Percentiles rank a stretch among this genome's conserved stretches.
phyloP scores from a whole-genome alignment of 2,329 filamentous ascomycete species.

The Calonectria hongkongensis region DNA sequence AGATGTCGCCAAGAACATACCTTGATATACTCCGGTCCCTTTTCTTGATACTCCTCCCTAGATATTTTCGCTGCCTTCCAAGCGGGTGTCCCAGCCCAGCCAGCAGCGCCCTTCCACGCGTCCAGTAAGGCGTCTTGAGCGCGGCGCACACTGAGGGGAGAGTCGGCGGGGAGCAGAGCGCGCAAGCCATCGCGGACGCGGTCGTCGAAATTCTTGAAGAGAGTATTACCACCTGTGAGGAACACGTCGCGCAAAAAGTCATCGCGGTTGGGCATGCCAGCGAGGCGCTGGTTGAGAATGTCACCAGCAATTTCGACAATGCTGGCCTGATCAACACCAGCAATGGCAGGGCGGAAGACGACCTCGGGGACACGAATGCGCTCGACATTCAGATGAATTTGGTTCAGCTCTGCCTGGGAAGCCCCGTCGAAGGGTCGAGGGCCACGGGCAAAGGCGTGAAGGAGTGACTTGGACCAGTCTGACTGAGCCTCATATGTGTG shows the following conservation, averaged over 20 bases:
- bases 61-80: slow-evolving; percentile 82
- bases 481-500: slow-evolving; percentile 93
- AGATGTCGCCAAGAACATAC: slow-evolving; percentile 64
- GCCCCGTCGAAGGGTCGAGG: slow-evolving; percentile 89
- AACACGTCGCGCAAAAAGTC: slow-evolving; percentile 91
- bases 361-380: slow-evolving; percentile 95
- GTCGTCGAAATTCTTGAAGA: slow-evolving; percentile 92
- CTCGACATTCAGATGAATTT: slow-evolving; percentile 97
- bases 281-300: slow-evolving; percentile 89
- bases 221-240: slow-evolving; percentile 92
- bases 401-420: slow-evolving; percentile 86
- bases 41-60: slow-evolving; percentile 90
- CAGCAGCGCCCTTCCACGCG: slow-evolving; percentile 94
- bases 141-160: slow-evolving; percentile 80
- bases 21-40: slow-evolving; percentile 95
- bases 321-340: slow-evolving; percentile 93
- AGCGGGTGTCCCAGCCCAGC: slow-evolving; percentile 81
- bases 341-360: slow-evolving; percentile 93
- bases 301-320: slow-evolving; percentile 94
- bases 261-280: slow-evolving; percentile 73
- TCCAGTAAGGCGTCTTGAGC: slow-evolving; percentile 88
- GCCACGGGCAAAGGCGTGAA: slow-evolving; percentile 93
- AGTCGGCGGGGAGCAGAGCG: slow-evolving; percentile 81
- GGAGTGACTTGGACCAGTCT: slow-evolving; percentile 94
- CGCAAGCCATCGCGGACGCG: slow-evolving; percentile 83